Evolutionary conservation across 2,329 filamentous ascomycete genomes (phyloP), one percentile per base, ranked within the genome.

Genomic region (Claviceps citrina): DNA sequence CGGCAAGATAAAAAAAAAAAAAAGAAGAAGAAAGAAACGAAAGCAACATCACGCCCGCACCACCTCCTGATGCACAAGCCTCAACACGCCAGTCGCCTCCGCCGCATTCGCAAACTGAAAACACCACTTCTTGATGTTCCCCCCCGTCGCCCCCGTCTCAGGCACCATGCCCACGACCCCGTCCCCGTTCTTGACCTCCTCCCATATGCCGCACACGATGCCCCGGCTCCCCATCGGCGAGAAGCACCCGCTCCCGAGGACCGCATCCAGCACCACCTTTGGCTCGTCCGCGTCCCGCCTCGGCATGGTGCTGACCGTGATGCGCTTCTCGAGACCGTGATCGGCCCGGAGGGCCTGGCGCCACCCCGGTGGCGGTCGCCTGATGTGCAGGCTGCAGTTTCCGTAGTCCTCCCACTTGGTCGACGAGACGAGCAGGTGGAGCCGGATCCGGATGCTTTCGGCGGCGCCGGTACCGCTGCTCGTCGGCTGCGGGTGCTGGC

Each of bases 391-490:
- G 28, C 77, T 70, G 44, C 86, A 93, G 49, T 84, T 78, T 47
- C 91, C 89, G 64, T 87, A 78, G 55, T 96, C 87, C 45, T 85
- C 78, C 91, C 91, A 98, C 56, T 89, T 89, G 37, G 76, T 76
- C 10, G 75, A 67, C 1, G 73, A 67, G 44, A 86, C 80, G 37
- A 89, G 78, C 36, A 84, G 68, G 57, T 96, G 94, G 10, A 96
- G 72, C 27, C 86, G 73, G 49, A 95, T 84, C 50, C 87, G 87
- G 38, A 89, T 76, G 51, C 91, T 86, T 19, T 61, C 60, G 5
- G 47, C 47, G 40, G 79, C 79, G 42, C 84, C 77, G 40, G 79
- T 81, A 18, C 78, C 59, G n/a, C n/a, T n/a, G n/a, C n/a, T n/a
- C n/a, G n/a, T n/a, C n/a, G 24, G 9, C 16, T 76, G 68, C 40